Base-by-base conservation (phyloP, 2,329 filamentous ascomycete genomes). In the Cladosporium sp. region DNA sequence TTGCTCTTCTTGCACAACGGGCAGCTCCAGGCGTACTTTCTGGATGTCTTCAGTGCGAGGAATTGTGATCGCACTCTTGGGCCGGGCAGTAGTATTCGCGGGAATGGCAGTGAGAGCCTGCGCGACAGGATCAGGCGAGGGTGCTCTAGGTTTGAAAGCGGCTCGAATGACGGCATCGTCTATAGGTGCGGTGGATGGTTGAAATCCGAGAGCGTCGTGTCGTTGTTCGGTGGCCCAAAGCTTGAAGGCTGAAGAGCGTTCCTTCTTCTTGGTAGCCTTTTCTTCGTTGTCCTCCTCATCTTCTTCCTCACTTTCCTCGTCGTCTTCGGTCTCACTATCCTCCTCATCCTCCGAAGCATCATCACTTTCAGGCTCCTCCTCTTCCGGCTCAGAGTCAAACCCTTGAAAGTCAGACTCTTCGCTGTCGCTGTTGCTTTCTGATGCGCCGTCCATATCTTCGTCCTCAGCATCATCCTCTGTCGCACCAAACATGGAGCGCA, bases 1-100 rank as follows among this genome's bases (percentile, higher is more conserved):
- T 65, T 98, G 93, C 68, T 98, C 93, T 67, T 97, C 91, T 1
- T 88, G 88, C 1, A 97, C 89, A 1, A 98, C 88, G 0, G 93
- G 93, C 13, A 98, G 77, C 50, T 86, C 82, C 40, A 94, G 68
- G 11, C 93, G 83, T 9, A 84, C 81, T 41, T 84, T 79, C 65
- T 96, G 88, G 18, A 97, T 86, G 15, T 86, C 84, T 4, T 83
- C 72, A 0, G 79, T 72, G 51, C 93, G 81, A 33, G 79, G 72
- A 2, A 96, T 83, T 1, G 79, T 68, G 1, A 96, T 84, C 53
- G 83, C 85, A 64, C 83, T 91, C 1, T 85, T 86, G 62, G 91
- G 92, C 53, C 90, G 78, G 30, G 57, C 58, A 32, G 76, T 75
- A 2, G 72, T 71, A 58, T 80, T 80, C 15, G 73, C 70, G 12